These are phyloP conservation scores for Ophiocordyceps camponoti-rufipedis DNA, from an alignment of 2,329 filamentous ascomycete species.

Conservation along the genomic window DNA sequence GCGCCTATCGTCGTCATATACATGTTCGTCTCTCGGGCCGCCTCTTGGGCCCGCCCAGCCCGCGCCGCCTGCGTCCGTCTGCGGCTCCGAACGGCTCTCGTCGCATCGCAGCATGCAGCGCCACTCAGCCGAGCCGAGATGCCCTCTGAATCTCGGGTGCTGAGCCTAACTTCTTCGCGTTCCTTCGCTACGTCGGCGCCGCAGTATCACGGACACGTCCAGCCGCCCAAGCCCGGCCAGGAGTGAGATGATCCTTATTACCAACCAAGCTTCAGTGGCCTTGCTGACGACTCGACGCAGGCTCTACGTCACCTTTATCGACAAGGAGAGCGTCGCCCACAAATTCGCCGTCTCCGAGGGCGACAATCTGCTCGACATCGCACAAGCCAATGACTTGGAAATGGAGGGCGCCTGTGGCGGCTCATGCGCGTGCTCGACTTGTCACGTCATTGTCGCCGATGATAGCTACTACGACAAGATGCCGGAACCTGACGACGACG, in stretches of 20 bases:
- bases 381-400: constrained; percentile 83
- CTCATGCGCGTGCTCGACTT: constrained; percentile 83
- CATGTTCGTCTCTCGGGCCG: background rate
- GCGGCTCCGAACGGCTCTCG: background rate
- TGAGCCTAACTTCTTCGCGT: constrained; percentile 13
- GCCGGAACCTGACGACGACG: constrained; percentile 59
- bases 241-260: constrained; percentile 42
- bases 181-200: constrained; percentile 47
- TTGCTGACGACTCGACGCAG: constrained; percentile 22
- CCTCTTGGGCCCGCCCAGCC: background rate
- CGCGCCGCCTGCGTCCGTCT: background rate
- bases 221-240: constrained; percentile 73
- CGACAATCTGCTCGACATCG: constrained; percentile 89
- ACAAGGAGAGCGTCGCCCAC: constrained; percentile 66
- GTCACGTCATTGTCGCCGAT: constrained; percentile 70
- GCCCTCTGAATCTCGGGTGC: background rate
- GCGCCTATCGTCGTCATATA: background rate
- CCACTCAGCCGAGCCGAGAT: background rate
- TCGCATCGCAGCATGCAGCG: background rate
- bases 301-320: constrained; percentile 78
- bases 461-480: constrained; percentile 61
- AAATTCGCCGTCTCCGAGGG: constrained; percentile 68
- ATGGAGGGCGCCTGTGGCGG: constrained; percentile 98
- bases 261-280: background rate
- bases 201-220: constrained; percentile 58